These are phyloP conservation scores for Phytopythium mirpurense DNA, from an alignment of 352 stramenopile species.

Conservation along the genomic window DNA sequence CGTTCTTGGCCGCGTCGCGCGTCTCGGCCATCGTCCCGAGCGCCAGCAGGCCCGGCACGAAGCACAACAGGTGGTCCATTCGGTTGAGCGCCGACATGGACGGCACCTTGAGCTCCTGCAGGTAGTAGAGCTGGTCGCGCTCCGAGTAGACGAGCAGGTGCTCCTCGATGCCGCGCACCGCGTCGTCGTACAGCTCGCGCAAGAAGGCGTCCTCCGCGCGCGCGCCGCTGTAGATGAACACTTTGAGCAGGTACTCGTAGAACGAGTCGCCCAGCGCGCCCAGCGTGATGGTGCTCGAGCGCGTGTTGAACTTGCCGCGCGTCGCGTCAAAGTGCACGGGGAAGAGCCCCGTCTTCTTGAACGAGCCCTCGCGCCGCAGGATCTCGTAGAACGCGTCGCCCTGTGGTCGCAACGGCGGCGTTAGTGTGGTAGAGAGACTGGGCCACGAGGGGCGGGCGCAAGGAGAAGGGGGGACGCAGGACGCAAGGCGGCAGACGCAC, in stretches of 20 bases:
- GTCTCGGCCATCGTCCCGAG: constrained; percentile 83
- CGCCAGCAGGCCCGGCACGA: constrained; percentile 91
- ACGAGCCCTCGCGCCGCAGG: constrained; percentile 61
- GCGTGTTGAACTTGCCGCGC: constrained; percentile 23
- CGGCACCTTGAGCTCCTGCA: constrained; percentile 56
- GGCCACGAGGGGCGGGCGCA: too few relatives aligned
- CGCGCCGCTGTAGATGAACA: constrained; percentile 95
- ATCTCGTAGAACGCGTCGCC: constrained; percentile 80
- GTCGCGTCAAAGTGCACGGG: constrained; percentile 70
- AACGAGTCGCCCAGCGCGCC: constrained; percentile 95
- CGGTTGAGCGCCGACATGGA: constrained; percentile 45
- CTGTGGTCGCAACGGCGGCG: constrained; percentile 17
- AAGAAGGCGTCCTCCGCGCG: constrained; percentile 52
- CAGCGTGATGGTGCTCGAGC: constrained; percentile 75
- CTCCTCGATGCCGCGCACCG: constrained; percentile 91
- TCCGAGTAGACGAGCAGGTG: constrained; percentile 80
- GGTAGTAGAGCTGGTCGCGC: constrained; percentile 56
- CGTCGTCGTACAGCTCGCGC: constrained; percentile 91
- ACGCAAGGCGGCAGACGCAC: too few relatives aligned
- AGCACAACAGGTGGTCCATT: constrained; percentile 98
- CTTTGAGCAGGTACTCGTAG: constrained; percentile 99
- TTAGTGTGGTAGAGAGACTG: too few relatives aligned
- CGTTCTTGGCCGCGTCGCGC: constrained; percentile 59
- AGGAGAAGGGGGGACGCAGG: too few relatives aligned
- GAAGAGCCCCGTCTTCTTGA: constrained; percentile 84